Evolutionary conservation across 225 moss, liverwort and hornwort genomes (phyloP).

Genomic region (Climacium dendroides): DNA sequence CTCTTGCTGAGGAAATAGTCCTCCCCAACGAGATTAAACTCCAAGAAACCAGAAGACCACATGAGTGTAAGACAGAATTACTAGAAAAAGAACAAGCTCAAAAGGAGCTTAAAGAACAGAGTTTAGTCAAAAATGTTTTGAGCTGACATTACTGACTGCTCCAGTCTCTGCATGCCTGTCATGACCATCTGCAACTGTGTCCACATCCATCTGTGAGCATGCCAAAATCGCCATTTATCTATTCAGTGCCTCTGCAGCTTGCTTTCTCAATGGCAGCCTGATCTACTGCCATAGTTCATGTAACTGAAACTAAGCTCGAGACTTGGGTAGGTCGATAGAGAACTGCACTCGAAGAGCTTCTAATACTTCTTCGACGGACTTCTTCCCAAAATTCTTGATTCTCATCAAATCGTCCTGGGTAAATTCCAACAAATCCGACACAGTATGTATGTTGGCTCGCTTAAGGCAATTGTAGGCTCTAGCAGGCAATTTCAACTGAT

Average conservation of each 20-base stretch:
- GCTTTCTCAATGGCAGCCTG: neutral
- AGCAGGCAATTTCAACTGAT: conserved; percentile 39
- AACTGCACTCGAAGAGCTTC: conserved; percentile 29
- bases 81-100: neutral
- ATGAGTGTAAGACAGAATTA: neutral
- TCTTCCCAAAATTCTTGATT: conserved; percentile 47
- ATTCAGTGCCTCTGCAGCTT: neutral
- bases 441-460: conserved; percentile 34
- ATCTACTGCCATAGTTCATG: neutral
- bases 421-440: conserved; percentile 27
- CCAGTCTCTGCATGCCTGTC: neutral
- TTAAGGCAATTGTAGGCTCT: conserved; percentile 44
- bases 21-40: neutral
- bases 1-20: neutral
- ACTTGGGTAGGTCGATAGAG: conserved; percentile 20
- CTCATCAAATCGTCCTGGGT: conserved; percentile 38
- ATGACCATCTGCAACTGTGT: neutral
- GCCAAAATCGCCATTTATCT: neutral
- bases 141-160: neutral
- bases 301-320: neutral
- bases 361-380: conserved; percentile 34
- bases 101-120: neutral
- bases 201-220: neutral
- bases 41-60: neutral
- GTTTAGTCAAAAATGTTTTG: neutral